Conservation (phyloP, 805 yeast species). For the Maudiozyma bulderi region DNA sequence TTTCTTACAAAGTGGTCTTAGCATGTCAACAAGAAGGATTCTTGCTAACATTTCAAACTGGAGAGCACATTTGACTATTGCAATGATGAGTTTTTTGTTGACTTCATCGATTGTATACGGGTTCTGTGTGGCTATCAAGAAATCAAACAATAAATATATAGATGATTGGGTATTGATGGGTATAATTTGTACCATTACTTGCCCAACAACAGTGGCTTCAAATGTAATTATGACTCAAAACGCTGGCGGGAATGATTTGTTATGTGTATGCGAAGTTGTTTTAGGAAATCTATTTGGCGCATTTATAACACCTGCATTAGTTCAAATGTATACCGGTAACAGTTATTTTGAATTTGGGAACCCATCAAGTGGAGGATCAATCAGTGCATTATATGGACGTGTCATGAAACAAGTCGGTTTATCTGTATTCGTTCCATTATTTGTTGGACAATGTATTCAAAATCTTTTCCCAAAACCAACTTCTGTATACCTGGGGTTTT, state of each 20-base stretch:
- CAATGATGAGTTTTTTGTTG: slow-evolving; percentile 58
- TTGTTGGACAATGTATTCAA: slow-evolving; percentile 78
- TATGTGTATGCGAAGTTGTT: slow-evolving; percentile 76
- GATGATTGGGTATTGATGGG: slow-evolving; percentile 76
- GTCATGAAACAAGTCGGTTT: slow-evolving; percentile 86
- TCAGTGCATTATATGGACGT: slow-evolving; percentile 50
- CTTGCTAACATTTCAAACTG: slow-evolving; percentile 58
- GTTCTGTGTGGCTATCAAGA: slow-evolving; percentile 54
- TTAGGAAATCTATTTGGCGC: slow-evolving; percentile 81
- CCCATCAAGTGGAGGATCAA: slow-evolving; percentile 50
- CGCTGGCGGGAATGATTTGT: slow-evolving; percentile 73
- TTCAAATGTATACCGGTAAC: slow-evolving; percentile 52
- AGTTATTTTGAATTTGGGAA: slow-evolving; percentile 69
- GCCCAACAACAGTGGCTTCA: slow-evolving; percentile 88
- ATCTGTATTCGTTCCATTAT: slow-evolving; percentile 72
- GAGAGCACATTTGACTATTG: slow-evolving; percentile 73
- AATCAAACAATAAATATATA: slow-evolving; percentile 48
- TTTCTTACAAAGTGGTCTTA: slow-evolving; percentile 70
- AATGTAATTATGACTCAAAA: slow-evolving; percentile 85
- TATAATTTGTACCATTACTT: slow-evolving; percentile 68
- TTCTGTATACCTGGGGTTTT: slow-evolving; percentile 12
- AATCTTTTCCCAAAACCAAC: slow-evolving; percentile 50
- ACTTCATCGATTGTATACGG: slow-evolving; percentile 68
- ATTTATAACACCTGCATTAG: slow-evolving; percentile 75
- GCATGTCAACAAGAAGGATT: slow-evolving; percentile 59